Conservation (phyloP, 2,329 filamentous ascomycete species). For the Pseudovirgaria hyperparasitica region DNA sequence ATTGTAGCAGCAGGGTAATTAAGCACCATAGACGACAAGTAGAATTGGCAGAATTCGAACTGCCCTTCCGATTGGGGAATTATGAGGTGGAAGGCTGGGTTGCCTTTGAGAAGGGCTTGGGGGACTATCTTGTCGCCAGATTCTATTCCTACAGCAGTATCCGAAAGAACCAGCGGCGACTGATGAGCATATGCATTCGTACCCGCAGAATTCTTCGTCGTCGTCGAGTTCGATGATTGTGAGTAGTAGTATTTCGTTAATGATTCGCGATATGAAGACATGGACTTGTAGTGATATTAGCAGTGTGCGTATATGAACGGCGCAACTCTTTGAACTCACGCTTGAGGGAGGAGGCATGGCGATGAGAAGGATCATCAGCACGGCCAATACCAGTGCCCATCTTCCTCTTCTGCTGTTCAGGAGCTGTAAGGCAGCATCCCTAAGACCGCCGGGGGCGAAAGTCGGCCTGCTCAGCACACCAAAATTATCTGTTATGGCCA, state of each 20-base stretch:
- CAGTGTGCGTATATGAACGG: too few species aligned
- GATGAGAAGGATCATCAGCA: too few species aligned
- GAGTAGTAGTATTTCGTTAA: constrained; percentile 7
- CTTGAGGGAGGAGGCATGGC: too few species aligned
- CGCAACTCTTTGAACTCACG: too few species aligned
- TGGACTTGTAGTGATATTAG: constrained; percentile 10
- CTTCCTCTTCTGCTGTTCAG: too few species aligned
- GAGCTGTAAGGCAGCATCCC: too few species aligned
- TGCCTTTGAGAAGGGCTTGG: constrained; percentile 16
- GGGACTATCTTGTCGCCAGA: constrained; percentile 17
- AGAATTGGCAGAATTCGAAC: constrained; percentile 41
- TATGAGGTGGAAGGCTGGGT: constrained; percentile 40
- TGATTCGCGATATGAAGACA: constrained; percentile 14
- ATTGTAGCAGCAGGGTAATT: constrained; percentile 46
- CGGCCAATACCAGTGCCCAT: too few species aligned
- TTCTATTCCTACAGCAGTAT: constrained; percentile 21
- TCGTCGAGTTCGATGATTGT: constrained; percentile 13
- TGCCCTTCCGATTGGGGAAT: constrained; percentile 37
- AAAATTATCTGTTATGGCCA: too few species aligned
- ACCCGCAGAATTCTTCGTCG: constrained; percentile 10
- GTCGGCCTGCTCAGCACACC: too few species aligned
- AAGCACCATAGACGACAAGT: constrained; percentile 45
- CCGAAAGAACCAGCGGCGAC: constrained; percentile 20
- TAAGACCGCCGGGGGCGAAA: too few species aligned
- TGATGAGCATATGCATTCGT: too few species aligned